Evolutionary conservation across 139 green algal species (phyloP).

Genomic region (Medakamo hakoo): DNA sequence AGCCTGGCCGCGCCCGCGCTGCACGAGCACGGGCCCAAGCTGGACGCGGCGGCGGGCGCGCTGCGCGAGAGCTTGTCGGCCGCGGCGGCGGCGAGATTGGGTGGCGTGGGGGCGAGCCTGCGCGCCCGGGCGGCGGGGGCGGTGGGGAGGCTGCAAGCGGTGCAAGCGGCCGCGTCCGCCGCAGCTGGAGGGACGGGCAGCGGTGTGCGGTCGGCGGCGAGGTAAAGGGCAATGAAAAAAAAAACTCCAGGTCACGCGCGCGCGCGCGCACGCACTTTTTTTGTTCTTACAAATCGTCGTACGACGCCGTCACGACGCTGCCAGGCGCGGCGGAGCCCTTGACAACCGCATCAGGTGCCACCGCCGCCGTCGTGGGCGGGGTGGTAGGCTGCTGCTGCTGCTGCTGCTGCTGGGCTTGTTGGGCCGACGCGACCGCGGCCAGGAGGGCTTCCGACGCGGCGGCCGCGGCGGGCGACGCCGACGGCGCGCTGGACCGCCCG

Average conservation of each 20-base stretch:
- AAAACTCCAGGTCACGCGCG: neutral
- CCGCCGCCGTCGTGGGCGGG: too few relatives aligned
- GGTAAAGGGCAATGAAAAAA: too few relatives aligned
- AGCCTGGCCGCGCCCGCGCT: neutral
- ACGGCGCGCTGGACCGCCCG: neutral
- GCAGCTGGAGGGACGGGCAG: too few relatives aligned
- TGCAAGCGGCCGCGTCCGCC: neutral
- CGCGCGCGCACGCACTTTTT: neutral
- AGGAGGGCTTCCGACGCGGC: slow-evolving; percentile 6
- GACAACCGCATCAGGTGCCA: too few relatives aligned
- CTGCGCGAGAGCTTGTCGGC: slow-evolving; percentile 2
- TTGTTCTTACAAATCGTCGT: slow-evolving; percentile 6
- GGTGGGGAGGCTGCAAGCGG: neutral
- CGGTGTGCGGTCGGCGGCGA: too few relatives aligned
- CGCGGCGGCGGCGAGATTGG: slow-evolving; percentile 5
- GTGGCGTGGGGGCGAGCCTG: neutral
- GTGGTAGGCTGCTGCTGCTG: neutral
- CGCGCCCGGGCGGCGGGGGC: neutral
- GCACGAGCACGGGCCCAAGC: slow-evolving; percentile 1
- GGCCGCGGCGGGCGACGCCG: slow-evolving; percentile 1
- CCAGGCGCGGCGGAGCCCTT: too few relatives aligned
- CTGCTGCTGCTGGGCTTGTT: neutral
- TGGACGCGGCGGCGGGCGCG: slow-evolving; percentile 8
- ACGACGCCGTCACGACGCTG: too few relatives aligned
- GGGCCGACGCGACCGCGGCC: neutral